Base-by-base conservation (phyloP, 2,329 filamentous ascomycete genomes). In the Westerdykella sp. region DNA sequence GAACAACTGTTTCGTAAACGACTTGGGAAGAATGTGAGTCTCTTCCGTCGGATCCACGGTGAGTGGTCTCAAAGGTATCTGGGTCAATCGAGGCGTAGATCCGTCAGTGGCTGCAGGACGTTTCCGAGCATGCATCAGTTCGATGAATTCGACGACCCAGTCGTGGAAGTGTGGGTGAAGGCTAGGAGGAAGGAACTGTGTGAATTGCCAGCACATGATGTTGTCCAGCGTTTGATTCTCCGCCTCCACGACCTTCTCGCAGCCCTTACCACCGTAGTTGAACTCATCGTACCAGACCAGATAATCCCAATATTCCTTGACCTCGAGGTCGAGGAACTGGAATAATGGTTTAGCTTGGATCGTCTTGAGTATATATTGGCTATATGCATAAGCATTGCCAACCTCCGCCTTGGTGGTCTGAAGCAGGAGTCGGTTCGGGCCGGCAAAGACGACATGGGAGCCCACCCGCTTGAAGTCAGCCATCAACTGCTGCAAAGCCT, bases 231-330 rank as follows among this genome's bases (percentile, higher is more conserved):
- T 77, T 62, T 96, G 89, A 36, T 85, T 81, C 55, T 91, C 87
- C 9, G 75, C 75, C 54, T 83, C 82, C 6, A 85, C 76, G 3
- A 96, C 86, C 57, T 93, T 80, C 39, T 84, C 80, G 53, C 88
- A 95, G 4, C 87, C 93, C 60, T 94, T 94, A 47, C 93, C 93
- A 43, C 93, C 94, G 59, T 97, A 97, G 72, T 99, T 98, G 75
- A 91, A 96, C 68, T 96, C 88, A 56, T 99, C 93, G 55, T 97
- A 97, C 93, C 93, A 99, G 4, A 96, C 83, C 0, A 99, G 80
- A 59, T 96, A 97, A 66, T 99, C 93, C 93, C 93, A 99, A 68
- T 96, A 99, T 64, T 98, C 93, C 54, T 91, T 95, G 67, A 99
- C 93, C 56, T 96, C 87, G 3, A 99, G 76, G 57, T 98, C 93